phyloP scores from a whole-genome alignment of 1,284 basidiomycete species.

The Ceratobasidium sp. region DNA sequence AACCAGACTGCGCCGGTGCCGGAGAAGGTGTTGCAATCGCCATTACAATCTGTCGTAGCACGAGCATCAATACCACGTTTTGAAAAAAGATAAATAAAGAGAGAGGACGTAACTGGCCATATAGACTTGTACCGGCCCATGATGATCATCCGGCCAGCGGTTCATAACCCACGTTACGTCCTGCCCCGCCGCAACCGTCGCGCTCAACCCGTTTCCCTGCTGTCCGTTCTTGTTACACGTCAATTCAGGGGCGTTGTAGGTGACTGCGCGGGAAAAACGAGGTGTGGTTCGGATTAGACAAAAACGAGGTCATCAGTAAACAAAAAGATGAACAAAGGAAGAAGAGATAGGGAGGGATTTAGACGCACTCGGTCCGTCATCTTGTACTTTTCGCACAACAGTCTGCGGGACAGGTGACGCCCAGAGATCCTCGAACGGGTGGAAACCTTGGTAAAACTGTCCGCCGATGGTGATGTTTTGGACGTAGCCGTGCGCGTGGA shows the following conservation, averaged over 20 bases:
- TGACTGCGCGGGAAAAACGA: constrained; percentile 21
- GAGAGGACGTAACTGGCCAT: constrained; percentile 42
- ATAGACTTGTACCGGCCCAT: constrained; percentile 46
- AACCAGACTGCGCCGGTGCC: constrained; percentile 47
- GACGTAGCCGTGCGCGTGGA: constrained; percentile 48
- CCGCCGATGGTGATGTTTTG: constrained; percentile 45
- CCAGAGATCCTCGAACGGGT: constrained; percentile 44
- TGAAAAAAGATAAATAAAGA: background rate
- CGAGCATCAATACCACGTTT: background rate
- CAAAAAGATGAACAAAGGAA: constrained; percentile 1
- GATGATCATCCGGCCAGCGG: constrained; percentile 47
- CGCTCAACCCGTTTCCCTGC: constrained; percentile 35
- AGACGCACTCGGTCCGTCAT: constrained; percentile 47
- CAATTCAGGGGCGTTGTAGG: constrained; percentile 35
- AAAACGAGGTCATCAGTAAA: background rate
- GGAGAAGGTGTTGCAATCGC: constrained; percentile 32
- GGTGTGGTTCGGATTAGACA: too few relatives aligned
- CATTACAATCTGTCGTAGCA: constrained; percentile 31
- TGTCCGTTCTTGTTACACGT: constrained; percentile 47
- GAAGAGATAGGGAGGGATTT: too few relatives aligned
- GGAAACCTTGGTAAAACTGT: constrained; percentile 39
- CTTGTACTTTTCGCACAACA: constrained; percentile 47
- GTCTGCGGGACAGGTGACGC: constrained; percentile 27
- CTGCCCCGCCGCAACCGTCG: constrained; percentile 44
- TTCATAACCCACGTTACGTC: constrained; percentile 40